A percentile compares a stretch with the other conserved stretches of the same genome.
These are phyloP conservation scores for Orobanche coerulescens DNA, from an alignment of 257 asterid species.

Conservation along the genomic window DNA sequence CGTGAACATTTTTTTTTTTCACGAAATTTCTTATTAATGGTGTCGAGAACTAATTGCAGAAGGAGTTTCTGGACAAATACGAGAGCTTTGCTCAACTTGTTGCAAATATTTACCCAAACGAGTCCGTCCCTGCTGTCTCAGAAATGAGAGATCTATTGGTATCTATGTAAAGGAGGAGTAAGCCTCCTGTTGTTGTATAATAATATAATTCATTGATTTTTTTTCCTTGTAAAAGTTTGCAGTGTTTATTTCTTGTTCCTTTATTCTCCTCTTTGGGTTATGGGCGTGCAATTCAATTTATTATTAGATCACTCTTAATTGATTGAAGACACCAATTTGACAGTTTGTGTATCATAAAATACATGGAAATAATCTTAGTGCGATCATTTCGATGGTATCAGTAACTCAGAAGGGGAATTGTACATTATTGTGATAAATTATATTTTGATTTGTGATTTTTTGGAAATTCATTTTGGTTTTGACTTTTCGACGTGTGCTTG, in stretches of 20 bases:
- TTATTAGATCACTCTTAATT: too few relatives aligned
- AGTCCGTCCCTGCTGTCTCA: conserved; percentile 67
- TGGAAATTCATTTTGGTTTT: too few relatives aligned
- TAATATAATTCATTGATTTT: not conserved
- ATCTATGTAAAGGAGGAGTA: conserved; percentile 26
- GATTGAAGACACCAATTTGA: too few relatives aligned
- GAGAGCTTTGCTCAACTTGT: conserved; percentile 91
- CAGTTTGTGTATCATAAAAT: too few relatives aligned
- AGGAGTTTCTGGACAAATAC: conserved; percentile 92
- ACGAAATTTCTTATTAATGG: conserved; percentile 14
- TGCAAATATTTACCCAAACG: conserved; percentile 68
- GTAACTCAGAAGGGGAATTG: too few relatives aligned
- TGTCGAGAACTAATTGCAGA: conserved; percentile 44
- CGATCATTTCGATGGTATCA: too few relatives aligned
- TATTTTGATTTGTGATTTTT: too few relatives aligned
- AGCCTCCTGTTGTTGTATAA: conserved; percentile 7
- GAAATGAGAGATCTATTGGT: conserved; percentile 50
- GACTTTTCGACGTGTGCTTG: too few relatives aligned
- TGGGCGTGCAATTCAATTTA: too few relatives aligned
- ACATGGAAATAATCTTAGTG: too few relatives aligned
- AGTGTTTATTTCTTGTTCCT: not conserved
- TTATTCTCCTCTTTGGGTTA: too few relatives aligned
- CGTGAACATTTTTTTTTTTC: not conserved
- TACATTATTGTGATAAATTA: too few relatives aligned
- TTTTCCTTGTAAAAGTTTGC: conserved; percentile 9